phyloP scores from a whole-genome alignment of 2,329 filamentous ascomycete genomes.

The Cytospora paraplurivora region DNA sequence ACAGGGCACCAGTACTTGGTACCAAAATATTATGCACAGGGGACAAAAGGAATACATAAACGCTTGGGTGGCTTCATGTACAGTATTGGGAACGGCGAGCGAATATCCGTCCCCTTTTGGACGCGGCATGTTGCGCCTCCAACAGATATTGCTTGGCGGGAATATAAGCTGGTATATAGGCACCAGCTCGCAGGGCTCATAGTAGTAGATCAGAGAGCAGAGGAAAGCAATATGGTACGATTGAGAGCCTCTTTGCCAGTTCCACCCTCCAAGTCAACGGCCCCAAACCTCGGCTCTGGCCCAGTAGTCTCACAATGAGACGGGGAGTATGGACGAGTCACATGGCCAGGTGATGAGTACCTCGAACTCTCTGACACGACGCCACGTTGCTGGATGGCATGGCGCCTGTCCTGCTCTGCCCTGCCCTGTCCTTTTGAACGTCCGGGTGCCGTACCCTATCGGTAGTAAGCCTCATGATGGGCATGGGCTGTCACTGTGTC shows the following conservation, averaged over 20 bases:
- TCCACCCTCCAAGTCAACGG: too few relatives aligned
- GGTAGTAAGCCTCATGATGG: background rate
- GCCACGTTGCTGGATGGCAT: background rate
- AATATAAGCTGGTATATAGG: too few relatives aligned
- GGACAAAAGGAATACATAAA: background rate
- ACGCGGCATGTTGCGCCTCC: background rate
- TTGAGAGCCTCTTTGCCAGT: too few relatives aligned
- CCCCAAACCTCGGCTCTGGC: too few relatives aligned
- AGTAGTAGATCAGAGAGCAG: too few relatives aligned
- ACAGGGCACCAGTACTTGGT: background rate
- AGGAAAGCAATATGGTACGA: too few relatives aligned
- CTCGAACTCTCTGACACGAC: too few relatives aligned
- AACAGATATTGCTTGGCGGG: background rate
- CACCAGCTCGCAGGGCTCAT: too few relatives aligned
- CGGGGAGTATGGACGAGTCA: too few relatives aligned
- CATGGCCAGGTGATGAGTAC: too few relatives aligned
- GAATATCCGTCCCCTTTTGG: background rate
- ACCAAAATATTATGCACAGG: background rate
- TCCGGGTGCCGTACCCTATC: background rate
- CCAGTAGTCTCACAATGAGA: too few relatives aligned
- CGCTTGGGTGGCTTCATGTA: background rate
- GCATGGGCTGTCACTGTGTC: background rate
- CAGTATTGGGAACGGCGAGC: background rate
- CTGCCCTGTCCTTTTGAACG: background rate
- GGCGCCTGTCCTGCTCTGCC: background rate